A percentile compares a stretch with the other conserved stretches of the same genome.
phyloP scores from a whole-genome alignment of 129 eudicot species.

The Helichrysum umbraculigerum region DNA sequence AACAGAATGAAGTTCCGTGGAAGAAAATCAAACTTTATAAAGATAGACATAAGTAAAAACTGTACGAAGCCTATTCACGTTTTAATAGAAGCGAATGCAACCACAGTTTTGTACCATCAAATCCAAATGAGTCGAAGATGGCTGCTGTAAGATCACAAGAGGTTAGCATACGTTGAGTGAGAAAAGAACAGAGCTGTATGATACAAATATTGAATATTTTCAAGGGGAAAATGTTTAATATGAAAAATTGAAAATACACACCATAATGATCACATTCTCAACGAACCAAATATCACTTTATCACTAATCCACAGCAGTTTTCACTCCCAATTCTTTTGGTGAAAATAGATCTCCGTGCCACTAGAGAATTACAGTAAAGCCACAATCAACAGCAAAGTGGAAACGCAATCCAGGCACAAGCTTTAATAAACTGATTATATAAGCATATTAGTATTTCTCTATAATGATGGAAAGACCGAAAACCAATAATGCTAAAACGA shows the following conservation, averaged over 20 bases:
- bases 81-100: neutral
- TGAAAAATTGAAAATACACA: neutral
- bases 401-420: neutral
- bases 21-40: neutral
- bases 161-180: too few species aligned
- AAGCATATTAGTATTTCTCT: too few species aligned
- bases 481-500: neutral
- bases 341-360: neutral
- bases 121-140: neutral
- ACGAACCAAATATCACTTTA: neutral
- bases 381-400: neutral
- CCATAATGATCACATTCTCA: neutral
- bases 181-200: too few species aligned
- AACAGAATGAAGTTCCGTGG: neutral
- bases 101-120: neutral
- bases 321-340: neutral
- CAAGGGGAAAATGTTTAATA: too few species aligned
- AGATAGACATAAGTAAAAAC: too few species aligned
- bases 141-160: too few species aligned
- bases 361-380: neutral
- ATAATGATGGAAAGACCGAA: too few species aligned
- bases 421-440: neutral
- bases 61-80: neutral
- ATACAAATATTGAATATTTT: too few species aligned
- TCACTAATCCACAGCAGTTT: neutral